Base-by-base conservation (phyloP, 2,329 filamentous ascomycete genomes). In the Aspergillus fumigatiaffinis region DNA sequence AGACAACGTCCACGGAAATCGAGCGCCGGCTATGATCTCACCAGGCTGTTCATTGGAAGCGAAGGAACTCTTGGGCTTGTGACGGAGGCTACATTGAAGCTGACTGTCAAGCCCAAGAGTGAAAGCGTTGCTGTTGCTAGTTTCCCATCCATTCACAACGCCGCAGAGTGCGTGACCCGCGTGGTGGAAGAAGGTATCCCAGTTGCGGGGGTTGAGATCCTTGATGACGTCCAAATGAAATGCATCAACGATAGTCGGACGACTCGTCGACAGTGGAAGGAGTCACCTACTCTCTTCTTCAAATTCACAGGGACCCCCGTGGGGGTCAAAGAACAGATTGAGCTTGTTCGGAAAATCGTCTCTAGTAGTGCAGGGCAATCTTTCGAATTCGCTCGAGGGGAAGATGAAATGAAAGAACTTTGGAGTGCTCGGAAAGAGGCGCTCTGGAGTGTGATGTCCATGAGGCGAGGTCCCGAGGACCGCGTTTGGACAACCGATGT, bases 41-140 rank as follows among this genome's bases (percentile, higher is more conserved):
- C 91, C 1, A 88, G 88, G 68, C 83, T 95, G 58, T 94, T 96
- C 74, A 89, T 96, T 73, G 92, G 92, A 49, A 92, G 88, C 65
- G 92, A 97, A 78, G 92, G 92, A 50, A 97, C 92, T 0, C 84
- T 97, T 1, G 92, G 92, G 8, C 84, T 97, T 12, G 90, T 96
- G 42, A 96, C 92, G 0, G 92, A 97, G 78, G 92, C 92, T 4
- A 92, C 88, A 2, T 80, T 97, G 65, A 96, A 95, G 77, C 80
- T 97, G 46, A 91, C 90, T 0, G 88, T 91, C 25, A 88, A 87
- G 71, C 92, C 92, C 0, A 85, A 88, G 63, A 88, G 86, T 59
- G 89, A 89, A 51, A 91, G 84, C 60, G 92, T 96, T 3, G 92
- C 92, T 3, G 89, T 96, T 17, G 85, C 83, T 62, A 85, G 82